Evolutionary conservation across 805 yeast genomes (phyloP).

Genomic region (Zygosaccharomyces gambellarensis): DNA sequence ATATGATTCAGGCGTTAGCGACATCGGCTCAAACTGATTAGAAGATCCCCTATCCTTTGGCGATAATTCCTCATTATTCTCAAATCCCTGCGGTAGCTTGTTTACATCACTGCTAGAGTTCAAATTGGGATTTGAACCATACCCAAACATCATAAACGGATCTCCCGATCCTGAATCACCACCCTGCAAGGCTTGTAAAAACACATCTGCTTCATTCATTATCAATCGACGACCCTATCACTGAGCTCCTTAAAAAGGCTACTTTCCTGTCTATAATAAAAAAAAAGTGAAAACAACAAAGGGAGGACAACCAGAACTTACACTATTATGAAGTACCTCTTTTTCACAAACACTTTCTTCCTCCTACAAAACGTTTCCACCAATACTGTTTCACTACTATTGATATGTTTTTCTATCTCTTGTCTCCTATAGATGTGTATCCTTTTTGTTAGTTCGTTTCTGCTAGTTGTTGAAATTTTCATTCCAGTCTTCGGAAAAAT

Average conservation of each 20-base stretch:
- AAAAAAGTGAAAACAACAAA: background rate
- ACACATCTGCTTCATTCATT: constrained; percentile 6
- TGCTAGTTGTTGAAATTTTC: background rate
- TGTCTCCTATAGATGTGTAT: background rate
- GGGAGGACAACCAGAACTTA: too few relatives aligned
- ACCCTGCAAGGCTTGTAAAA: constrained; percentile 3
- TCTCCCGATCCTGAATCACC: constrained; percentile 1
- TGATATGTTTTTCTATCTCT: background rate
- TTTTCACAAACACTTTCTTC: too few relatives aligned
- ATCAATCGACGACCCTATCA: background rate
- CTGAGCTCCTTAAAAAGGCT: background rate
- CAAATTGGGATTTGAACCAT: background rate
- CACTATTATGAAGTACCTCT: too few relatives aligned
- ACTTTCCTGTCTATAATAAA: background rate
- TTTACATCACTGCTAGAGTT: background rate
- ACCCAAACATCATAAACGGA: constrained; percentile 4
- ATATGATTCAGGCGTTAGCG: constrained; percentile 19
- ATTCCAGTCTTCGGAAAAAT: background rate
- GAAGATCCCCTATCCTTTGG: constrained; percentile 1
- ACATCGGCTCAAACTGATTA: constrained; percentile 4
- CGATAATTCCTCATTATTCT: background rate
- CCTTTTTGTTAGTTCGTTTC: background rate
- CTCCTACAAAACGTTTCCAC: too few relatives aligned
- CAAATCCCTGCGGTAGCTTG: background rate
- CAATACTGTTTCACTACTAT: too few relatives aligned